Conservation (phyloP, 139 green algal species). For the Picochlorum sp. region DNA sequence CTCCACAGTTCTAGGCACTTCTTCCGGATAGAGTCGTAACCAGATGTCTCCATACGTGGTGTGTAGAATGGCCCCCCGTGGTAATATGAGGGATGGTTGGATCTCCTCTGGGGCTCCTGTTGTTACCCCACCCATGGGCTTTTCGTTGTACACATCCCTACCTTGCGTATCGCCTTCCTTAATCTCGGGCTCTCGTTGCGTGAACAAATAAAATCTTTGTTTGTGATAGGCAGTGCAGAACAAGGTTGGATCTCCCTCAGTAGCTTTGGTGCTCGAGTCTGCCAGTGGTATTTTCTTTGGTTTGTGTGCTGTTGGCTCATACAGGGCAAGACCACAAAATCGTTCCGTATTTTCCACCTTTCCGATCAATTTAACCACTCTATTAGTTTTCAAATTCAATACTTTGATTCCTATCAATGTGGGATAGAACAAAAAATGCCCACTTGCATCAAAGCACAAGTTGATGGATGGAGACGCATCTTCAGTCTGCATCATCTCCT, state of each 20-base stretch:
- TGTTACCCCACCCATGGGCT: conserved; percentile 1
- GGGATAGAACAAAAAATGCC: conserved; percentile 86
- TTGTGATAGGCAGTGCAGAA: conserved; percentile 73
- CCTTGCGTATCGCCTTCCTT: conserved; percentile 52
- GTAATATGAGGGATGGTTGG: conserved; percentile 37
- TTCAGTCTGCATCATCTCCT: conserved; percentile 29
- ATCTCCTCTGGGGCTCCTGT: not conserved
- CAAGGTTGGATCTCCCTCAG: conserved; percentile 69
- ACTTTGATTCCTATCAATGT: conserved; percentile 90
- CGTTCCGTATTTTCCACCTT: conserved; percentile 94
- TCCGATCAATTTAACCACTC: conserved; percentile 63
- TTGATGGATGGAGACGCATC: conserved; percentile 56
- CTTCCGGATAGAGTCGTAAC: conserved; percentile 54
- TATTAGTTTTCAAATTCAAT: conserved; percentile 85
- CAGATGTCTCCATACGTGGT: conserved; percentile 85
- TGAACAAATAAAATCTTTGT: conserved; percentile 91
- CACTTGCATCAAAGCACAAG: conserved; percentile 84
- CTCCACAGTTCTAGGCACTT: conserved; percentile 82
- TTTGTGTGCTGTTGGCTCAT: conserved; percentile 37
- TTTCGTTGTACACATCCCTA: conserved; percentile 95
- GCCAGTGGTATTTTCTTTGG: conserved; percentile 13
- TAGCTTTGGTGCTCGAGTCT: conserved; percentile 14
- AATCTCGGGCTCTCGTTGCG: conserved; percentile 66
- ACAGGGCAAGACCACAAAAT: conserved; percentile 85
- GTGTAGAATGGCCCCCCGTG: conserved; percentile 70